Percentiles rank a stretch among this genome's conserved stretches.
These are phyloP conservation scores for Geum urbanum DNA, from an alignment of 306 rosid species.

Conservation along the genomic window DNA sequence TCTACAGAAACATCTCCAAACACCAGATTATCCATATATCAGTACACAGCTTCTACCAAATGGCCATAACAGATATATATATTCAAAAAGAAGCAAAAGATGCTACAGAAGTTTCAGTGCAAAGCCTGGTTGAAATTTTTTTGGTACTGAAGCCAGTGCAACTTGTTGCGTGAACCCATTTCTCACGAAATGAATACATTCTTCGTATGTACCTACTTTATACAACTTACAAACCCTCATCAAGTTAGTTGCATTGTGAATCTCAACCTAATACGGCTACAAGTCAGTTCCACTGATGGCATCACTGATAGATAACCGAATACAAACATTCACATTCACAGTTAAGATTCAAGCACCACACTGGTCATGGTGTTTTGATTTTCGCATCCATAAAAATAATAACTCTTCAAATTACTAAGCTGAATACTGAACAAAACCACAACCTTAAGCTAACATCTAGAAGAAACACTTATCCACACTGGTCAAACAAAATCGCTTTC, in stretches of 20 bases:
- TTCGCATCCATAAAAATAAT: constrained; percentile 3
- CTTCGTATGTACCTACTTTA: constrained; percentile 12
- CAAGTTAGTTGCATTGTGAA: constrained; percentile 1
- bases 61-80: neutral
- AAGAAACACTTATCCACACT: constrained; percentile 1
- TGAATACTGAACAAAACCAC: constrained; percentile 7
- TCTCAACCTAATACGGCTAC: neutral
- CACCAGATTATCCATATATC: neutral
- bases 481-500: constrained; percentile 13
- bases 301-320: constrained; percentile 13
- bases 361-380: constrained; percentile 7
- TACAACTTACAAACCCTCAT: constrained; percentile 6
- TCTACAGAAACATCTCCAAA: constrained; percentile 10
- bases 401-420: neutral
- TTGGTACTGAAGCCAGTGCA: neutral
- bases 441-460: constrained; percentile 10
- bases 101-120: neutral
- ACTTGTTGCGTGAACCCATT: neutral
- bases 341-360: constrained; percentile 17
- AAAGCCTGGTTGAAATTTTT: neutral
- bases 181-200: constrained; percentile 7
- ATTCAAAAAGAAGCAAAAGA: neutral
- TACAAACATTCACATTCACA: constrained; percentile 8
- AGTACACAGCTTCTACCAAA: neutral
- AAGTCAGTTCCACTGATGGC: constrained; percentile 7